phyloP scores from a whole-genome alignment of 2,329 filamentous ascomycete species.

The Plenodomus tracheiphilus region DNA sequence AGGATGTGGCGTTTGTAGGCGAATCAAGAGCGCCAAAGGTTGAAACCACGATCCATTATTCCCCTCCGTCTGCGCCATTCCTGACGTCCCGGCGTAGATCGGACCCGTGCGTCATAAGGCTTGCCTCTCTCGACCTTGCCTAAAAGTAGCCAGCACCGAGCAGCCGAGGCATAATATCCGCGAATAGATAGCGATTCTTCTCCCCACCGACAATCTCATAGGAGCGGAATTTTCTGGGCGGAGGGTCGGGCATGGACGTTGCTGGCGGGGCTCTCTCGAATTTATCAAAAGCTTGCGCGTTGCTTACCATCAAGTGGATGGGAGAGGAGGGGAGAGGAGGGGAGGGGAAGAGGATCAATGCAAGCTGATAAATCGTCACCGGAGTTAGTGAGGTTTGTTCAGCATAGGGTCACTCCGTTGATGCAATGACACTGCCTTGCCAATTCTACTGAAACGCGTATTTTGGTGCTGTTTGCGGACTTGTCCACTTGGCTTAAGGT shows the following conservation, averaged over 20 bases:
- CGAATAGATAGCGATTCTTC: not conserved
- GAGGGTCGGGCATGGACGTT: not conserved
- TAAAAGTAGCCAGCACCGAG: slow-evolving; percentile 1
- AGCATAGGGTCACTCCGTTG: not conserved
- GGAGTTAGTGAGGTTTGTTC: not conserved
- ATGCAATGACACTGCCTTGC: not conserved
- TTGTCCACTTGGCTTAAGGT: too few relatives aligned
- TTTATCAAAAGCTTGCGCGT: not conserved
- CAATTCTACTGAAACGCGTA: not conserved
- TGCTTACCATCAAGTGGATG: not conserved
- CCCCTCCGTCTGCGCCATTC: not conserved
- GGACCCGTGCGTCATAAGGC: slow-evolving; percentile 7
- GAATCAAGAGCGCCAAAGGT: not conserved
- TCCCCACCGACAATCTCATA: not conserved
- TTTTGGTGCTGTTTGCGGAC: not conserved
- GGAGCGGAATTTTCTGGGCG: not conserved
- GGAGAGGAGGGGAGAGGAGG: not conserved
- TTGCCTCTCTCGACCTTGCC: not conserved
- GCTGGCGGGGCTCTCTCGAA: not conserved
- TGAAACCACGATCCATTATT: not conserved
- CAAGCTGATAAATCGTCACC: not conserved
- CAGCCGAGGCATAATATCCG: slow-evolving; percentile 4
- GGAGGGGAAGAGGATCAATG: too few relatives aligned
- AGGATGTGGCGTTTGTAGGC: not conserved
- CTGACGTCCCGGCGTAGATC: slow-evolving; percentile 5